These are phyloP conservation scores for Verruconis gallopava DNA, from an alignment of 2,329 filamentous ascomycete species.

Conservation along the genomic window DNA sequence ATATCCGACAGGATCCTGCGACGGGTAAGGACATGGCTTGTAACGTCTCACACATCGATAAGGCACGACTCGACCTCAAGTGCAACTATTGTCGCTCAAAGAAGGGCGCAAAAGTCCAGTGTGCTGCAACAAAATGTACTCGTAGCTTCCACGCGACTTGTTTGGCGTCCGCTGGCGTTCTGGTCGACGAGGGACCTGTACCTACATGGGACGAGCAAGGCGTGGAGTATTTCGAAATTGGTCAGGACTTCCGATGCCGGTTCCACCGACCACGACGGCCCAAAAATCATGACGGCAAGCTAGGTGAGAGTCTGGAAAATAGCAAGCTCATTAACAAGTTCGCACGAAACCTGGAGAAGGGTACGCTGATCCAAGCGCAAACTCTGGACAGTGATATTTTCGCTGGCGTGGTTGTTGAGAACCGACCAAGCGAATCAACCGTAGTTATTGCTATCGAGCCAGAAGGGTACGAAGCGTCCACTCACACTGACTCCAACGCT, in stretches of 20 bases:
- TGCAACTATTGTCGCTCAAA: constrained; percentile 92
- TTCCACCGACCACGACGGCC: constrained; percentile 85
- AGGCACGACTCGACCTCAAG: constrained; percentile 79
- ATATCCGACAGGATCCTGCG: constrained; percentile 42
- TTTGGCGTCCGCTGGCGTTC: constrained; percentile 79
- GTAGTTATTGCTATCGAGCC: constrained; percentile 56
- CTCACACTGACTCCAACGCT: not conserved
- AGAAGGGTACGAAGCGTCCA: constrained; percentile 5
- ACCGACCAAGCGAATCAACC: constrained; percentile 53
- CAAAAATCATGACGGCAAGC: constrained; percentile 51
- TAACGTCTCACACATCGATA: constrained; percentile 70
- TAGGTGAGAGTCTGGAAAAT: constrained; percentile 49
- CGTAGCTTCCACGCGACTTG: constrained; percentile 92
- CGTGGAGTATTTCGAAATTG: constrained; percentile 81
- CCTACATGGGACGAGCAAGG: constrained; percentile 83
- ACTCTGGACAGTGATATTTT: constrained; percentile 76
- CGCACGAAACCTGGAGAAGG: constrained; percentile 53
- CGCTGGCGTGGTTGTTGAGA: constrained; percentile 78
- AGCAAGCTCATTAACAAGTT: constrained; percentile 55
- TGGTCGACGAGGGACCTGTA: constrained; percentile 76
- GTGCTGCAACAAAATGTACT: constrained; percentile 86
- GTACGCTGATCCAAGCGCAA: constrained; percentile 79
- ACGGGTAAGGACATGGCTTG: constrained; percentile 38
- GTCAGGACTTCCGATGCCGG: constrained; percentile 85
- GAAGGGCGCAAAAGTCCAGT: constrained; percentile 93